Conservation (phyloP, 169 alveolate species). For the Eimeria falciformis region DNA sequence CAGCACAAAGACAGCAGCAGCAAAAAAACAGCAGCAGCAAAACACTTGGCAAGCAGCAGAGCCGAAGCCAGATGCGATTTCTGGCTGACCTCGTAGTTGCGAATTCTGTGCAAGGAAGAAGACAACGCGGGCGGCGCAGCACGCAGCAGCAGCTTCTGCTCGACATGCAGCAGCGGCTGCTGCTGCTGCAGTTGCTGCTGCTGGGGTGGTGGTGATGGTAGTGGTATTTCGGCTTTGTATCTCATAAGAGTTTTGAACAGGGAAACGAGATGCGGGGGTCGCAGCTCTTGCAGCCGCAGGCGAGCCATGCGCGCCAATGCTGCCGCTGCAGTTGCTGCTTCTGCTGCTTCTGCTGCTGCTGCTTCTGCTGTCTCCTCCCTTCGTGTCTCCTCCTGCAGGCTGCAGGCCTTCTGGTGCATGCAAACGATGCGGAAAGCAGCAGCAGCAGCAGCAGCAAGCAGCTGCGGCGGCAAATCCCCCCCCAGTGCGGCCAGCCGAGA, state of each 20-base stretch:
- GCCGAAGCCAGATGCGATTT: too few relatives aligned
- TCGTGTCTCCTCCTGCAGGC: background rate
- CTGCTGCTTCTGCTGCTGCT: background rate
- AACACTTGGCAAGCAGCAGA: too few relatives aligned
- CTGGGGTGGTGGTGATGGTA: background rate
- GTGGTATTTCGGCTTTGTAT: background rate
- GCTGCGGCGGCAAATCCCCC: background rate
- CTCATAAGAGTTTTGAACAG: background rate
- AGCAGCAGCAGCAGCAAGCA: background rate
- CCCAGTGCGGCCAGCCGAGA: conserved; percentile 13
- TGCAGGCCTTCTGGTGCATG: background rate
- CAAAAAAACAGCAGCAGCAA: background rate
- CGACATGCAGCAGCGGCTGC: background rate
- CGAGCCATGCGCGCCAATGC: background rate
- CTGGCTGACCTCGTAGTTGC: background rate
- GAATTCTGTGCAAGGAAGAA: background rate
- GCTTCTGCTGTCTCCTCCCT: background rate
- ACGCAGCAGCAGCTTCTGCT: background rate
- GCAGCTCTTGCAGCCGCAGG: background rate
- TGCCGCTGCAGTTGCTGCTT: background rate
- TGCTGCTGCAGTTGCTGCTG: background rate
- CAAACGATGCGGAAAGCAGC: background rate
- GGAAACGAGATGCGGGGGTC: background rate
- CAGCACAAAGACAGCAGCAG: background rate
- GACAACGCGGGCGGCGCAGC: background rate